Evolutionary conservation across 176 grass and related monocot genomes (phyloP).

Genomic region (Alloteropsis semialata): DNA sequence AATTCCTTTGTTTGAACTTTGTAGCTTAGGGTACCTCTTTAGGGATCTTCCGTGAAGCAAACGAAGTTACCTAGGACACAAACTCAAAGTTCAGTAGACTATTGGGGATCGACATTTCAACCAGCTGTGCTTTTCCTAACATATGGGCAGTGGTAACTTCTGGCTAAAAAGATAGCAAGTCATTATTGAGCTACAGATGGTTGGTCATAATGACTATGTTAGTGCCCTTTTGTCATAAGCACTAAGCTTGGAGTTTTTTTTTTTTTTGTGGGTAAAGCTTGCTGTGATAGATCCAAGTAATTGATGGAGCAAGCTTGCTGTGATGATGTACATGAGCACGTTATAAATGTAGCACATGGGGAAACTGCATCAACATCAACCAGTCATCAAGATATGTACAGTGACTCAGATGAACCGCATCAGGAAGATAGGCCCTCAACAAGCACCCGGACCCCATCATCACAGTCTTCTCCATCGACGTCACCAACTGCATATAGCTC

Average conservation of each 20-base stretch:
- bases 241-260: too few relatives aligned
- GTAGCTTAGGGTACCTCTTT: conserved; percentile 20
- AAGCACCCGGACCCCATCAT: conserved; percentile 39
- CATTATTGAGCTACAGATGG: not conserved
- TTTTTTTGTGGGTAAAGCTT: too few relatives aligned
- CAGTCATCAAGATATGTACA: conserved; percentile 50
- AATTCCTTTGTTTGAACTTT: conserved; percentile 33
- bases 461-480: conserved; percentile 48
- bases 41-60: conserved; percentile 29
- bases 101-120: not conserved
- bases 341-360: conserved; percentile 57
- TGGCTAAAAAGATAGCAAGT: not conserved
- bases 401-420: conserved; percentile 46
- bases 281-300: conserved; percentile 25
- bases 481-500: conserved; percentile 54
- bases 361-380: conserved; percentile 69
- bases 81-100: conserved; percentile 19
- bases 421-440: conserved; percentile 57
- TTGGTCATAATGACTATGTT: conserved; percentile 16
- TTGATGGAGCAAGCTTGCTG: conserved; percentile 66
- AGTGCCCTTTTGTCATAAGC: conserved; percentile 19
- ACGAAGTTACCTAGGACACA: conserved; percentile 16
- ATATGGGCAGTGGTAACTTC: not conserved
- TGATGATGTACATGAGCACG: conserved; percentile 52
- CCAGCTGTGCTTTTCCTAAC: conserved; percentile 8